Base-by-base conservation (phyloP, 345 rosid genomes). In the Murraya paniculata region DNA sequence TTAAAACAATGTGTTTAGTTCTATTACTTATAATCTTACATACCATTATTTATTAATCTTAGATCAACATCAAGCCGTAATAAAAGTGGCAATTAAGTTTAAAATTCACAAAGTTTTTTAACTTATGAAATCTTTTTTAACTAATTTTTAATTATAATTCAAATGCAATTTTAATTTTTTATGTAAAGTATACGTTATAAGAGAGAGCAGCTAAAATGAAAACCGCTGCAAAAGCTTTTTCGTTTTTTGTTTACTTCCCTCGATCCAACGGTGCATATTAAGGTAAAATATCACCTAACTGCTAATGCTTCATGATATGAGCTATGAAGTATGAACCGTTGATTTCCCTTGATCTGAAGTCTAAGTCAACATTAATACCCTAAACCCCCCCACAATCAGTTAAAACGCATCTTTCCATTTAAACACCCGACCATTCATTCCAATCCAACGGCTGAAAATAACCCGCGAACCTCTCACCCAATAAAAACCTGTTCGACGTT, bases 401-500 rank as follows among this genome's bases (percentile, higher is more conserved):
- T 83, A 53, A 75, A 71, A 76, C 77, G 72, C 80, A 50, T 61
- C 74, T 28, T 56, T 82, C 79, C 72, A 64, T 69, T 53, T 78
- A 81, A 74, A 68, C 73, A 28, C 59, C 60, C 79, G 57, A 79
- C 27, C 9, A 53, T 7, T 13, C 35, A 30, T 25, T 9, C 9
- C 33, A 14, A 87, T 80, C 86, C 82, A 80, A 89, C 88, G 88
- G 81, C 33, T 41, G 25, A 74, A 28, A 81, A 81, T 57, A 62
- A 81, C 81, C 83, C 83, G 75, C 84, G 65, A 84, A 83, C 9
- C 68, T 7, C 27, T 31, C 59, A 10, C 1, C 57, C 27, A 6
- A 0, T 0, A 53, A 4, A 39, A 75, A 82, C 77, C 2, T 24
- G 73, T 78, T 81, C 77, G 82, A 78, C 48, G 69, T 65, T 27